Base-by-base conservation (phyloP, 2,329 filamentous ascomycete species). In the Zopfia rhizophila region DNA sequence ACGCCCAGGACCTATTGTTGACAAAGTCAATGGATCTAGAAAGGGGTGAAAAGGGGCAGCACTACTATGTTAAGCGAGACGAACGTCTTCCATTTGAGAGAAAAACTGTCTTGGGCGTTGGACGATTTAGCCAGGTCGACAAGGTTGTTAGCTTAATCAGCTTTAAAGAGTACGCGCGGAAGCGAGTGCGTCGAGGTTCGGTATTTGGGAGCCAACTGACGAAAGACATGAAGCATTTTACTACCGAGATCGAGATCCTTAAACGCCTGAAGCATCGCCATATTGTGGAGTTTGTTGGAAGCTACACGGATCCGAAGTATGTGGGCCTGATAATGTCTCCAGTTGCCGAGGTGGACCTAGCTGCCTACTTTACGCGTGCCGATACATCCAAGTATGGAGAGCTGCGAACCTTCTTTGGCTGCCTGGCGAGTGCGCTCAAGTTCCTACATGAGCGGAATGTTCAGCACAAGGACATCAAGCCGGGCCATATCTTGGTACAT, bases 401-500 rank as follows among this genome's bases (percentile, higher is more conserved):
- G n/a, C n/a, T 3, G 13, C 29, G 13, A 24, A 38, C 30, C 4
- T 60, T 49, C 25, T 61, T 61, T 37, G 58, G 50, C 13, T 60
- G 60, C 33, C 49, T 64, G 5, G 44, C 30, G 30, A 28, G 42
- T 14, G 53, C 56, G 7, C 45, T 65, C 8, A 33, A 42, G 16
- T 62, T 60, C 39, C 31, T 63, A 7, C 60, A 64, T 33, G 29
- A 29, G 3, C 25, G 43, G 12, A 33, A 48, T 4, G 51, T 58
- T 18, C 45, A 55, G 13, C 60, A 65, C 25, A 60, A 54, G 41
- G 60, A 61, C 38, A 60, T 63, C 31, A 63, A 61, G 30, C 60
- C 60, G 14, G 38, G 29, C n/a, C 5, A 65, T 23, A 65, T 65
- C 22, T 44, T 63, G 3, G 44, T 60, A 21, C 36, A 51, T 14